Base-by-base conservation (phyloP, 768 basidiomycete species). In the Termitomyces sp. region DNA sequence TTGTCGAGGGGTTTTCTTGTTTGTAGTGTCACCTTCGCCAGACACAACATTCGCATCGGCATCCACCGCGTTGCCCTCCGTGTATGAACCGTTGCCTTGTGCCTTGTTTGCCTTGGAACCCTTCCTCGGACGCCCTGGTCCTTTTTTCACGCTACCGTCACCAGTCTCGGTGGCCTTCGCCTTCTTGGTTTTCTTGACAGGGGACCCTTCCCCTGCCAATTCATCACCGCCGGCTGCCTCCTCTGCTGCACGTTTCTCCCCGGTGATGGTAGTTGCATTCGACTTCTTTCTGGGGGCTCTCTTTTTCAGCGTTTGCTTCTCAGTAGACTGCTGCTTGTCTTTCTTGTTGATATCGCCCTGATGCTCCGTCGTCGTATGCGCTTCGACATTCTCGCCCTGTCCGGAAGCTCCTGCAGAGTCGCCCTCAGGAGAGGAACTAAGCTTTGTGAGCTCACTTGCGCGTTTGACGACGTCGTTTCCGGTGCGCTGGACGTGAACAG, bases 401-500 rank as follows among this genome's bases (percentile, higher is more conserved):
- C 26, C 22, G 35, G 49, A 13, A 5, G 22, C 11, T 28, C 40
- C 59, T 13, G 43, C 18, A n/a, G 52, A 30, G 3, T 52, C 52
- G 0, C 51, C 55, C 26, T 56, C 52, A 7, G 46, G 43, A 28
- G 28, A 38, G 1, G 61, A 59, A 18, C 45, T 44, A 24, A 64
- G 55, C 46, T 64, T 70, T 13, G 57, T 65, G 43, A 68, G 56
- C 58, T 70, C 70, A 52, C 68, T 68, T 26, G 66, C 66, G 14
- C 67, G 56, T 50, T 70, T 70, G 1, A 69, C 69, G 26, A 69
- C 70, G 41, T 70, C 70, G 55, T 68, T 68, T 1, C 67, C 66
- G 6, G 63, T 55, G 41, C 64, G 60, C 54, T 58, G 62, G 28
- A 68, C 65, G 44, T 67, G 67, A 2, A 70, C 70, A n/a, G 68